These are phyloP conservation scores for Alternaria ethzedia DNA, from an alignment of 2,329 filamentous ascomycete species.

Conservation along the genomic window DNA sequence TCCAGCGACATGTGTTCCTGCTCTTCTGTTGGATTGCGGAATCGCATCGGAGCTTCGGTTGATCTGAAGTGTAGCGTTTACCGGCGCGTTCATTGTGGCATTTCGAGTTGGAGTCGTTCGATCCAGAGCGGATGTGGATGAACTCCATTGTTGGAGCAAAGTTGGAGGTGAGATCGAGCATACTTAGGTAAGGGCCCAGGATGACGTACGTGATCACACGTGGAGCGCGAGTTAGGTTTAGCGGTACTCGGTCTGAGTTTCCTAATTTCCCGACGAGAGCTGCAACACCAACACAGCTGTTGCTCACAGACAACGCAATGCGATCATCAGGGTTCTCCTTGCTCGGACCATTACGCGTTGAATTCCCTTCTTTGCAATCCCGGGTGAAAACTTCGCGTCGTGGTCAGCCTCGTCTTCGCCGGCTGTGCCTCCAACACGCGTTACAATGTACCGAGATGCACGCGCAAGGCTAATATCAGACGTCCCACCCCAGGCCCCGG, in stretches of 20 bases:
- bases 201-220: not conserved
- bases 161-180: not conserved
- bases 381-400: not conserved
- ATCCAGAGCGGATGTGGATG: not conserved
- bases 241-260: not conserved
- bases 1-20: no score
- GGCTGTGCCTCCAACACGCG: not conserved
- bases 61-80: no score
- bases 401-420: not conserved
- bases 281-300: not conserved
- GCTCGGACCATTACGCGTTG: not conserved
- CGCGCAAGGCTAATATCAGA: not conserved
- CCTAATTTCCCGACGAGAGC: not conserved
- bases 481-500: not conserved
- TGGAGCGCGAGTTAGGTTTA: not conserved
- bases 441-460: constrained; percentile 4
- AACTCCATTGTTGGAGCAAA: not conserved
- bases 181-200: not conserved
- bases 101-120: not conserved
- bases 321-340: not conserved
- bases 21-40: no score
- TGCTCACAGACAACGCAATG: not conserved
- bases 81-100: not conserved
- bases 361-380: not conserved
- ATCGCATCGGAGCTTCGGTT: no score